Base-by-base conservation (phyloP, 23 red algal genomes). In the Gracilaria gracilis region DNA sequence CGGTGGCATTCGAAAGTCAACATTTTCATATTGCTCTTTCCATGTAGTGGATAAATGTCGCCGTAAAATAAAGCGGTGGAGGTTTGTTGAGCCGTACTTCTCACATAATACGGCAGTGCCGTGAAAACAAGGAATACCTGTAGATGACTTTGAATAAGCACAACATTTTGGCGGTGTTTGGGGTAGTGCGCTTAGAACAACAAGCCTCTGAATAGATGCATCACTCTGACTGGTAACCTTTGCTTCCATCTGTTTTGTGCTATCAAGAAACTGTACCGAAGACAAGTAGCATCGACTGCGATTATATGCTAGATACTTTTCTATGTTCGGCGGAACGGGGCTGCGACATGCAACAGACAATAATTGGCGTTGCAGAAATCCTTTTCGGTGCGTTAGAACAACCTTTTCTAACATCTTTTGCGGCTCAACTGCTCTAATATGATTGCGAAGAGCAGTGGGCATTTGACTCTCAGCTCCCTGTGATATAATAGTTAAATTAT, bases 21-120 rank as follows among this genome's bases (percentile, higher is more conserved):
- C 33, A 61, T 67, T 44, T 11, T 89, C 17, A 47, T 89, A 89
- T 32, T 89, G 86, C 29, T 80, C 55, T 89, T 80, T 80, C 86
- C 86, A 89, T 50, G 86, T 53, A 67, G 55, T n/a, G 17, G 51
- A 35, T 9, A 89, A 67, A 80, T 80, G 34, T 29, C 55, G 29
- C 11, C 6, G 17, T 23, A 27, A 51, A 40, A 80, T 89, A 50
- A 79, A 89, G 0, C 38, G 14, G 38, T 23, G 61, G n/a, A 88
- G 49, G 42, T 88, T 88, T 17, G 17, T 58, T 21, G 67, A 53
- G 6, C 67, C 67, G 42, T 88, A 79, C 53, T 78, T 88, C 37
- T 88, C 67, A 61, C 84, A 78, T 31, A 88, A 28, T 21, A 88
- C 84, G 13, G 84, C 67, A 27, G 67, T 38, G 14, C 38, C 36